phyloP scores from a whole-genome alignment of 495 filamentous ascomycete species.

The Talaromyces liani region DNA sequence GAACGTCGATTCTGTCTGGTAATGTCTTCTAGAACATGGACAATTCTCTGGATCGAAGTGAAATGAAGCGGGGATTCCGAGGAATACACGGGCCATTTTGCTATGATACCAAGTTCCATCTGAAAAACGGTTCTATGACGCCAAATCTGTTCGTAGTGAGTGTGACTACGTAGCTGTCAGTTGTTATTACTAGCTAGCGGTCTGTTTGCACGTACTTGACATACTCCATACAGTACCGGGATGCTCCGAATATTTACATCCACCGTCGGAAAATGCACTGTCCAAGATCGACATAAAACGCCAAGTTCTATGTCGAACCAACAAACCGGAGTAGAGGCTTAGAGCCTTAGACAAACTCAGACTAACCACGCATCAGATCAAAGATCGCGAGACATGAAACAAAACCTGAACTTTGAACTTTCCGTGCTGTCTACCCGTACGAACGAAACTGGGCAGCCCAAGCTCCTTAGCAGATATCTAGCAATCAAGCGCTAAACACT shows the following conservation, averaged over 20 bases:
- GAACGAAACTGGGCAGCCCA: neutral
- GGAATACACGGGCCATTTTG: neutral
- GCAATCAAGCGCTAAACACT: neutral
- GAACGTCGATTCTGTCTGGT: too few relatives aligned
- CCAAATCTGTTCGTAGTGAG: too few relatives aligned
- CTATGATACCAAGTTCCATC: neutral
- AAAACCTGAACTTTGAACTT: neutral
- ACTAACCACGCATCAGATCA: neutral
- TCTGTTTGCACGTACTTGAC: too few relatives aligned
- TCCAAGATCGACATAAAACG: neutral
- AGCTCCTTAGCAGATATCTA: neutral
- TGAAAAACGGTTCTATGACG: too few relatives aligned
- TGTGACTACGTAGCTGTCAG: too few relatives aligned
- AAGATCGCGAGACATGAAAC: neutral
- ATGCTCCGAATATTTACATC: neutral
- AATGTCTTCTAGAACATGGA: neutral
- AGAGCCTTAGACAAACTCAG: neutral
- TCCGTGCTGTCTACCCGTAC: neutral
- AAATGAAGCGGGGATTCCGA: neutral
- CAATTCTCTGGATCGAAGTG: neutral
- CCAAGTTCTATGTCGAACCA: neutral
- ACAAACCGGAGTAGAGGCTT: neutral
- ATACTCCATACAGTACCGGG: neutral
- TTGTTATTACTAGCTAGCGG: too few relatives aligned
- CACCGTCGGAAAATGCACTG: neutral